phyloP scores from a whole-genome alignment of 148 eudicot genomes.

The Salicornia ramosissima region DNA sequence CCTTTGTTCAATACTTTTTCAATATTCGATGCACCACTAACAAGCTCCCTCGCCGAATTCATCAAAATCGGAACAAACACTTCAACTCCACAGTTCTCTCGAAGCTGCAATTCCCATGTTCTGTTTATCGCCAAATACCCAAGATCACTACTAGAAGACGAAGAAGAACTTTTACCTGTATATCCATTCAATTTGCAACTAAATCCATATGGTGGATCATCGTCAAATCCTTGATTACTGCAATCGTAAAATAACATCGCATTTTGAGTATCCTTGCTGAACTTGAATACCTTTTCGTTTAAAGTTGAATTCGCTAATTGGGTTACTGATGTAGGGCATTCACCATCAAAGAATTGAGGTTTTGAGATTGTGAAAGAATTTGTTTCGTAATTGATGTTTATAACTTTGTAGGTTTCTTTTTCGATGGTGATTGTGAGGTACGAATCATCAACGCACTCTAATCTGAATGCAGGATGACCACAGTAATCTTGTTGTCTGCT shows the following conservation, averaged over 20 bases:
- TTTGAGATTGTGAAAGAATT: background rate
- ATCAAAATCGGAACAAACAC: constrained; percentile 4
- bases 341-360: background rate
- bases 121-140: background rate
- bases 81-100: background rate
- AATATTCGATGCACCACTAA: background rate
- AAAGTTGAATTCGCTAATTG: constrained; percentile 11
- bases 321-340: background rate
- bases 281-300: background rate
- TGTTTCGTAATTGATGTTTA: constrained; percentile 8
- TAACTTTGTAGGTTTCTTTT: background rate
- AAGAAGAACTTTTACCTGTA: background rate
- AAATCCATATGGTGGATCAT: constrained; percentile 3
- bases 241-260: constrained; percentile 19
- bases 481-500: constrained; percentile 18
- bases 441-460: constrained; percentile 8
- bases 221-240: rapidly evolving
- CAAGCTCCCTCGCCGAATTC: background rate
- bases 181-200: background rate
- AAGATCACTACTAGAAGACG: background rate
- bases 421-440: background rate
- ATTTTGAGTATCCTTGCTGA: constrained; percentile 6
- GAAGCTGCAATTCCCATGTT: background rate
- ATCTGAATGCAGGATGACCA: constrained; percentile 24
- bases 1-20: constrained; percentile 10